Conservation (phyloP, 306 rosid species). For the Mucuna pruriens region DNA sequence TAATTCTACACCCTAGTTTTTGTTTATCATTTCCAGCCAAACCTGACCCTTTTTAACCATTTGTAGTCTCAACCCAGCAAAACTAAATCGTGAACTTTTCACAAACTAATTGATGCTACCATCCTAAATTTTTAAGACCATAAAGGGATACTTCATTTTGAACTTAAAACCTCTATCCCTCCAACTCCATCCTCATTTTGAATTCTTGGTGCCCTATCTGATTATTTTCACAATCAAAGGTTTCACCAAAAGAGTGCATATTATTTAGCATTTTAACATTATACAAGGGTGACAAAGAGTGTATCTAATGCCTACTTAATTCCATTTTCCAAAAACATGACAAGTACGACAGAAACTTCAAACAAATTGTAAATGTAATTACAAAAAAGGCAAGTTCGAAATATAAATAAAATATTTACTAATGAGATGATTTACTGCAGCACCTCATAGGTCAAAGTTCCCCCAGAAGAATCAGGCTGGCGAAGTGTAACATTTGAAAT, state of each 20-base stretch:
- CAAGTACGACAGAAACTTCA: not conserved
- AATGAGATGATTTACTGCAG: conserved; percentile 16
- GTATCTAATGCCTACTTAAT: not conserved
- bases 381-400: not conserved
- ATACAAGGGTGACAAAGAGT: not conserved
- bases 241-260: too few relatives aligned
- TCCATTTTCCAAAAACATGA: not conserved
- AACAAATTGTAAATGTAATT: not conserved
- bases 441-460: conserved; percentile 74
- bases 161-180: not conserved
- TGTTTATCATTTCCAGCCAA: not conserved
- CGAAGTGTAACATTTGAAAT: conserved; percentile 73
- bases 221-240: not conserved
- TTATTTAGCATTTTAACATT: not conserved
- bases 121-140: not conserved
- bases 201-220: not conserved
- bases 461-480: conserved; percentile 75
- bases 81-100: not conserved
- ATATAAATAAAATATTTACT: not conserved
- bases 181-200: not conserved
- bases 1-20: not conserved
- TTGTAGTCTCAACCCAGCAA: not conserved
- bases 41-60: not conserved
- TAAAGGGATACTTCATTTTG: not conserved
- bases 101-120: not conserved